Evolutionary conservation across 164 flowering plant species (phyloP), one percentile per base, ranked within the genome.

Genomic region (Vitis riparia): DNA sequence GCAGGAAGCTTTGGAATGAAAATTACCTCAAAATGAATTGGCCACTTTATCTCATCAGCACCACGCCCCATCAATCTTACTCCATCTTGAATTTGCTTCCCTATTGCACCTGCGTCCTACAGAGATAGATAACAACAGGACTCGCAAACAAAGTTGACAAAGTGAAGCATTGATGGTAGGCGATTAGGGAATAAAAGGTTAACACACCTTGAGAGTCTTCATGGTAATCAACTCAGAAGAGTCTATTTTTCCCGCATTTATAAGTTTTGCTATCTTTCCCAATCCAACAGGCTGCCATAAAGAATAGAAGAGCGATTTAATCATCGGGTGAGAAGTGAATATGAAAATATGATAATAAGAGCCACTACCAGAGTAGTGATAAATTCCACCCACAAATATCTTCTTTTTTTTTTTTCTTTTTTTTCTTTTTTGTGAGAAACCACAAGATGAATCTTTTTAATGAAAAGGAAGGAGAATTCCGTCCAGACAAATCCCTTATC

Each of bases 31-130:
- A 95, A 82, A 83, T 95, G 99, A 82, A 95, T 91, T 9, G 98
- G 99, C 99, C 98, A 95, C 71, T 86, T 55, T 62, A 95, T 95
- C 29, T 88, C 82, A 53, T 93, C 98, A 75, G 90, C 79, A 64
- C 98, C 99, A 69, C 99, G 99, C 17, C 94, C 98, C 98, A 95
- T 91, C 80, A 95, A 70, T 74, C 98, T 80, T 13, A 93, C 98
- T 55, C 99, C 99, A 74, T 95, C 98, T 79, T 84, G 58, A 65
- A 95, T 95, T 70, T 93, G 91, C 84, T 95, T 95, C 44, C 97
- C 97, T 71, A 93, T 80, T 12, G 98, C 98, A 37, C 88, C 86
- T 19, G 89, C 68, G 73, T 95, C 99, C 99, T 95, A 70, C 71
- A 16, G 16, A 11, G 59, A 67, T 13, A 55, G 30, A 37, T 59